phyloP scores from a whole-genome alignment of 352 stramenopile genomes.

The Phytophthora pini region DNA sequence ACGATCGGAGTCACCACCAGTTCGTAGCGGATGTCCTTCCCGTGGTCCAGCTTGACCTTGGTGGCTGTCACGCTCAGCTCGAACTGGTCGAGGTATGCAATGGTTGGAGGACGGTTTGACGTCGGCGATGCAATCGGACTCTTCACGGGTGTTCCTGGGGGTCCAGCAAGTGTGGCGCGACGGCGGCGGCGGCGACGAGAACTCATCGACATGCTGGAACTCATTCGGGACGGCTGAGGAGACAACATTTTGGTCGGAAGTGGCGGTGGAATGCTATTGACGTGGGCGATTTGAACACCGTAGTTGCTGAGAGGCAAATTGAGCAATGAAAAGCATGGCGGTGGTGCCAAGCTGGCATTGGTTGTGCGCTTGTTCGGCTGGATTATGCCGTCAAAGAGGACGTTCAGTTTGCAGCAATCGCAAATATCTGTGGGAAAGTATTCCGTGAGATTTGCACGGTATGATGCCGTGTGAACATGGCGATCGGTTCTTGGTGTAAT shows the following conservation, averaged over 20 bases:
- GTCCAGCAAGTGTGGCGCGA: slow-evolving; percentile 15
- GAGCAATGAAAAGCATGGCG: slow-evolving; percentile 15
- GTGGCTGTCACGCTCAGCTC: slow-evolving; percentile 33
- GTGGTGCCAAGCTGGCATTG: slow-evolving; percentile 9
- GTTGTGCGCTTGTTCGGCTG: slow-evolving; percentile 23
- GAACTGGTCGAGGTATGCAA: slow-evolving; percentile 44
- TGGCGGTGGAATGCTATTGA: background rate
- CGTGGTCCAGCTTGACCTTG: slow-evolving; percentile 22
- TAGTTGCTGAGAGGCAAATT: slow-evolving; percentile 28
- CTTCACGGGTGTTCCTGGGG: slow-evolving; percentile 18
- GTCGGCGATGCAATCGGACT: slow-evolving; percentile 23
- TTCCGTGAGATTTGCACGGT: slow-evolving; percentile 12
- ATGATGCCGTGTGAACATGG: slow-evolving; percentile 14
- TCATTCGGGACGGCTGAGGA: slow-evolving; percentile 5
- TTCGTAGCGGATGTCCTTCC: slow-evolving; percentile 57
- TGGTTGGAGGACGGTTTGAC: slow-evolving; percentile 22
- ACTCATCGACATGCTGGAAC: slow-evolving; percentile 28
- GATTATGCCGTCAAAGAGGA: slow-evolving; percentile 23
- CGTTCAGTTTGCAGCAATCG: slow-evolving; percentile 17
- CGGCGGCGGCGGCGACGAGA: slow-evolving; percentile 31
- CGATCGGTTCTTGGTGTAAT: slow-evolving; percentile 19
- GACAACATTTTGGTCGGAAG: slow-evolving; percentile 6
- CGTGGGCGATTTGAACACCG: background rate
- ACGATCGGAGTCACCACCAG: slow-evolving; percentile 46
- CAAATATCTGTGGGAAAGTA: slow-evolving; percentile 14